phyloP scores from a whole-genome alignment of 805 yeast genomes.

The Yarrowia hollandica region DNA sequence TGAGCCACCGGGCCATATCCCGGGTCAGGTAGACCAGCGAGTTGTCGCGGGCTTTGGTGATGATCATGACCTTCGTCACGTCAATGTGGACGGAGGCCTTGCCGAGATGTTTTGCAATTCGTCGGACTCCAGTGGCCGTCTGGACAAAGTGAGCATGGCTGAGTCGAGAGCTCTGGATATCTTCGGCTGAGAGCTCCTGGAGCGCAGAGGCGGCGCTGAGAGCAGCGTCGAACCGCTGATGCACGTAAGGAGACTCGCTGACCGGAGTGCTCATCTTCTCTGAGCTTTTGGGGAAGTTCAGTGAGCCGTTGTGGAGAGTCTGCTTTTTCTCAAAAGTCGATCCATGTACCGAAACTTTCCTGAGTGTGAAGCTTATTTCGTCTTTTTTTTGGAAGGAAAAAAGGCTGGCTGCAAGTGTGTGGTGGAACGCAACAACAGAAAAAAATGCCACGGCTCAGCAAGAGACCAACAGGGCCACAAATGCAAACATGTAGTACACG shows the following conservation, averaged over 20 bases:
- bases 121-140: slow-evolving; percentile 39
- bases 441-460: not conserved
- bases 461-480: not conserved
- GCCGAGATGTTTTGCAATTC: slow-evolving; percentile 38
- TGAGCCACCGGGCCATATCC: slow-evolving; percentile 76
- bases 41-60: slow-evolving; percentile 87
- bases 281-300: not conserved
- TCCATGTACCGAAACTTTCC: slow-evolving; percentile 25
- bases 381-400: not conserved
- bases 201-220: slow-evolving; percentile 27
- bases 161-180: slow-evolving; percentile 26
- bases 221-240: slow-evolving; percentile 28
- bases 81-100: slow-evolving; percentile 53
- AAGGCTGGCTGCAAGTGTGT: not conserved
- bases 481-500: no score
- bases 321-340: slow-evolving; percentile 26
- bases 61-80: slow-evolving; percentile 70
- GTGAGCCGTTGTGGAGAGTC: not conserved
- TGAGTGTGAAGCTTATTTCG: not conserved
- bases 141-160: slow-evolving; percentile 33
- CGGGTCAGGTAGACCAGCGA: slow-evolving; percentile 72
- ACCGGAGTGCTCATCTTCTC: slow-evolving; percentile 27
- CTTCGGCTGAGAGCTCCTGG: slow-evolving; percentile 27
- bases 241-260: slow-evolving; percentile 27
- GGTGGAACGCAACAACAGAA: not conserved